Evolutionary conservation across 169 alveolate genomes (phyloP).

Genomic region (Besnoitia besnoiti): DNA sequence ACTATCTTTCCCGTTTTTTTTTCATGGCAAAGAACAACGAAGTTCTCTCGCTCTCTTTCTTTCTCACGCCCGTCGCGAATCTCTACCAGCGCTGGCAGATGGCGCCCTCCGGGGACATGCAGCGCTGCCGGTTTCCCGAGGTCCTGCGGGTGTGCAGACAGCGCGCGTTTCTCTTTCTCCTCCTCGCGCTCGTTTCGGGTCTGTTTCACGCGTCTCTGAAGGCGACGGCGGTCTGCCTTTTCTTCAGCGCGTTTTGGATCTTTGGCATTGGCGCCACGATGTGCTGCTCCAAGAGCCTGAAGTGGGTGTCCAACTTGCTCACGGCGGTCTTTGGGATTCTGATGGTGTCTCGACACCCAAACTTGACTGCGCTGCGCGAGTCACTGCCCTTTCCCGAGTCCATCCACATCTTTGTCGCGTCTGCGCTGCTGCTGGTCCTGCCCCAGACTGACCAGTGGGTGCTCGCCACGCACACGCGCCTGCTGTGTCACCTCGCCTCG

Average conservation of each 20-base stretch:
- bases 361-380: background rate
- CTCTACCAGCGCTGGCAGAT: background rate
- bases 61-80: background rate
- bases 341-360: background rate
- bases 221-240: background rate
- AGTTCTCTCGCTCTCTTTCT: too few species aligned
- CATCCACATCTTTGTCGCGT: background rate
- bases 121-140: slow-evolving; percentile 24
- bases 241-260: background rate
- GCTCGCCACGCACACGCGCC: slow-evolving; percentile 2
- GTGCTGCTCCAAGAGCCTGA: slow-evolving; percentile 23
- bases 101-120: background rate
- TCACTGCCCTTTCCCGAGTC: slow-evolving; percentile 18
- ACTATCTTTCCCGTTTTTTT: background rate
- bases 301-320: background rate
- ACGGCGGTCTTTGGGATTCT: background rate
- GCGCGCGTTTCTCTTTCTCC: slow-evolving; percentile 14
- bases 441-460: slow-evolving; percentile 33
- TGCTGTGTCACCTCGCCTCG: slow-evolving; percentile 14
- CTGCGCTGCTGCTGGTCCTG: background rate
- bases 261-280: slow-evolving; percentile 9
- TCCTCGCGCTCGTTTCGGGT: background rate
- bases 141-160: background rate
- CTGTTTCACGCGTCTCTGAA: background rate
- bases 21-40: background rate